phyloP scores from a whole-genome alignment of 192 early-diverging fungal genomes.

The Lunasporangiospora selenospora region DNA sequence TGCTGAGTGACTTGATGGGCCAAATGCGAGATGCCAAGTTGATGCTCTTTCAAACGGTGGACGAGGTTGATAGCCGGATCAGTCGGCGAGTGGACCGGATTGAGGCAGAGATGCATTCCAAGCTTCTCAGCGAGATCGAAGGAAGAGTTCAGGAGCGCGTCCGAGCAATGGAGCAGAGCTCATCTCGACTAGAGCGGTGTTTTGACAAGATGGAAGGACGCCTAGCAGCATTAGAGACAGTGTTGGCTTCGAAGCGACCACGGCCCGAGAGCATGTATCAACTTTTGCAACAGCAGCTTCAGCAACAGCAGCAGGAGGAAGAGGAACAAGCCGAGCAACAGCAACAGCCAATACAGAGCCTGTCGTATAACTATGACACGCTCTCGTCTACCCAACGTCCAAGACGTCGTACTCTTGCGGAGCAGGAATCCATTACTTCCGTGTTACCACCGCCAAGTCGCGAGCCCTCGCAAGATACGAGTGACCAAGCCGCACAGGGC shows the following conservation, averaged over 20 bases:
- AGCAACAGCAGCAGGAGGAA: conserved; percentile 27
- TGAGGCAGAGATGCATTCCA: conserved; percentile 49
- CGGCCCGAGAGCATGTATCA: conserved; percentile 51
- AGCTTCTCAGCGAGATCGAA: conserved; percentile 44
- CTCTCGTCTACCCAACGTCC: no score
- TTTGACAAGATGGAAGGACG: conserved; percentile 46
- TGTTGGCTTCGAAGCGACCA: conserved; percentile 32
- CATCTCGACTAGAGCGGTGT: conserved; percentile 32
- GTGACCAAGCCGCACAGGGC: no score
- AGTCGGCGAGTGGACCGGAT: conserved; percentile 42
- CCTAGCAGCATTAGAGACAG: conserved; percentile 38
- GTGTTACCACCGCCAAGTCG: no score
- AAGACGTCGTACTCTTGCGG: conserved; percentile 19
- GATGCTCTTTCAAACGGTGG: conserved; percentile 46
- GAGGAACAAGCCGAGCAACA: conserved; percentile 1
- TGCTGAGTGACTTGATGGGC: conserved; percentile 42
- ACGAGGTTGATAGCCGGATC: conserved; percentile 45
- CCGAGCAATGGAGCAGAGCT: conserved; percentile 43
- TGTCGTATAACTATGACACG: no score
- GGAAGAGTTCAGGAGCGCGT: conserved; percentile 41
- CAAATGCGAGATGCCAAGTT: conserved; percentile 47
- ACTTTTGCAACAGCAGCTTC: conserved; percentile 36
- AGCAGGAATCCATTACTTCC: no score
- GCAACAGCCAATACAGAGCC: not conserved
- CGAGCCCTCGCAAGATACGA: no score